Conservation (phyloP, 2,329 filamentous ascomycete genomes). For the Scedosporium dehoogii region DNA sequence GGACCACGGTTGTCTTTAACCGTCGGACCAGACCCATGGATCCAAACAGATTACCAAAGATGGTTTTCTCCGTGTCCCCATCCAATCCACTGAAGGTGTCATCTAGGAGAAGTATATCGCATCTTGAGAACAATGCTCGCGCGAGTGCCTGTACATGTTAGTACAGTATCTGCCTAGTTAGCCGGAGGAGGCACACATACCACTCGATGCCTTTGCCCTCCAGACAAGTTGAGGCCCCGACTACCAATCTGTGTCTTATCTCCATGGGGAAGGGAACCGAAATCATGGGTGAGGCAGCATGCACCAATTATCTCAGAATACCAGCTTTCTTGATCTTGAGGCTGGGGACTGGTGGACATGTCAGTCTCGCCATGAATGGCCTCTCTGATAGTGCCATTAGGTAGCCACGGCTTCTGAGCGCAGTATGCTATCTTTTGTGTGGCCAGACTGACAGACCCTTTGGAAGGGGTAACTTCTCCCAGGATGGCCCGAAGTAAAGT, state of each 20-base stretch:
- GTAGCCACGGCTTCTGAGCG: constrained; percentile 16
- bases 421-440: constrained; percentile 13
- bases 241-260: not conserved
- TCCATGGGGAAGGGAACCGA: not conserved
- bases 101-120: not conserved
- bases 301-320: constrained; percentile 9
- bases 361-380: constrained; percentile 14
- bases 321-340: constrained; percentile 12
- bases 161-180: not conserved
- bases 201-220: constrained; percentile 16
- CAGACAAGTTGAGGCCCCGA: not conserved
- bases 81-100: constrained; percentile 27
- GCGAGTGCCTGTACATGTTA: not conserved
- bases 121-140: not conserved
- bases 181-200: constrained; percentile 14
- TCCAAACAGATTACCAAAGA: constrained; percentile 32
- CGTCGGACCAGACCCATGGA: constrained; percentile 28
- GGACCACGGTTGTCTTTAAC: constrained; percentile 27
- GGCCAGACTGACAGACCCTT: not conserved
- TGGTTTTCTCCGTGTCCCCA: constrained; percentile 26
- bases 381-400: constrained; percentile 14
- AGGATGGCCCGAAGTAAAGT: constrained; percentile 9
- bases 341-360: not conserved
- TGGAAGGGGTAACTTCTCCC: not conserved
- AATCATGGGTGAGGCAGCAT: not conserved